These are phyloP conservation scores for Gautieria morchelliformis DNA, from an alignment of 768 basidiomycete species.

Conservation along the genomic window DNA sequence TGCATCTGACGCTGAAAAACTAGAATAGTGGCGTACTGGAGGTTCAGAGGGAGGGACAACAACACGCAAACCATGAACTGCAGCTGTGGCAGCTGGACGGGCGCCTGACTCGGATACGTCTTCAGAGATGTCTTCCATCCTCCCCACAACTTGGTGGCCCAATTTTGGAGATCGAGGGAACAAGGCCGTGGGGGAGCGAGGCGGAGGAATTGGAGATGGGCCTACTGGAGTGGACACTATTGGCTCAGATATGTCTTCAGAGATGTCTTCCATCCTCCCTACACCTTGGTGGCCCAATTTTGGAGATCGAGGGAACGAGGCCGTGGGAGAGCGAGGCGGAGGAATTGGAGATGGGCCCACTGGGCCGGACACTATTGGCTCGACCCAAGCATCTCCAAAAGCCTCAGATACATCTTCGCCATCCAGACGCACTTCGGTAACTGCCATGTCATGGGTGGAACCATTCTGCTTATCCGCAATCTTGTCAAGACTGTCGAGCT, in stretches of 20 bases:
- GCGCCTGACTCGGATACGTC: neutral
- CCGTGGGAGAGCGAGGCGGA: constrained; percentile 1
- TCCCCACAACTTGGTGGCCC: neutral
- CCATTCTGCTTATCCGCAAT: constrained; percentile 44
- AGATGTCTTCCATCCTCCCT: constrained; percentile 4
- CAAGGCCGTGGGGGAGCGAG: constrained; percentile 2
- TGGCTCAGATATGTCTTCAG: neutral
- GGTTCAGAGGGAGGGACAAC: neutral
- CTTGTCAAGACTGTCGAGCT: constrained; percentile 36
- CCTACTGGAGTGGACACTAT: neutral
- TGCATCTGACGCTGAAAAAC: neutral
- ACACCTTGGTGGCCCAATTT: neutral
- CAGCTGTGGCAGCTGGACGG: neutral
- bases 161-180: neutral
- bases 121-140: constrained; percentile 8
- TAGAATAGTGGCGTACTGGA: neutral
- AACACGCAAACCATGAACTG: constrained; percentile 6
- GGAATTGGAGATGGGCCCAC: neutral
- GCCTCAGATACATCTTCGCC: neutral
- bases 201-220: neutral
- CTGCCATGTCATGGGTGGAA: neutral
- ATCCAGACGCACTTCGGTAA: constrained; percentile 1
- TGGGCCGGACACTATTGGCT: neutral
- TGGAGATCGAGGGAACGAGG: constrained; percentile 3
- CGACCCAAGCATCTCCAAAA: constrained; percentile 8